Evolutionary conservation across 768 basidiomycete species (phyloP), one percentile per base, ranked within the genome.

Genomic region (Kwoniella europaea): DNA sequence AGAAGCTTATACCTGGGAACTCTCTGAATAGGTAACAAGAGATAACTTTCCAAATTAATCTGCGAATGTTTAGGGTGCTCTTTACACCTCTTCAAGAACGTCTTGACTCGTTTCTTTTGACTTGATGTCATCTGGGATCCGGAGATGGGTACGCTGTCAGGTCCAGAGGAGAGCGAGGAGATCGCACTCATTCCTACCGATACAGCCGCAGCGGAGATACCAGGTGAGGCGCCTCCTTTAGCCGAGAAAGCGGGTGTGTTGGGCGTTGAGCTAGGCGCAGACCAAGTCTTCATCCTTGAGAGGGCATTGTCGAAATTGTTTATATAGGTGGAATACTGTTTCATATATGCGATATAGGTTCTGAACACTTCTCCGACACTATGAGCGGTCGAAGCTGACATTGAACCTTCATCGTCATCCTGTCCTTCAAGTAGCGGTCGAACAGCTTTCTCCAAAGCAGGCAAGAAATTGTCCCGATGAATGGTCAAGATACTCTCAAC

Each of bases 291-390:
- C 77, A 98, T 89, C 59, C 94, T 90, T 71, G 92, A 89, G 12
- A 95, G 88, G 2, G 94, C 92, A 81, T 90, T 93, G 82, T 98
- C 95, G 83, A 98, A 98, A 83, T 96, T 95, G 84, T 98, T 98
- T 87, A 96, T 96, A 82, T 98, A 99, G 55, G 91, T 92, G 42
- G 94, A 94, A 83, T 99, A 99, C 91, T 98, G 98, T 85, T 87
- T 92, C 92, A 99, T 93, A 86, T 98, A 98, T 4, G 96, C 94
- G 41, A 94, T 92, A 83, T 99, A 94, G 64, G 91, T 92, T 65
- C 93, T 85, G 84, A 98, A 99, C 58, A 92, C 94, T 68, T 90
- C 88, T 7, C 92, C 95, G 46, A 99, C 91, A 15, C 88, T 87
- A 69, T 88, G 91, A 0, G 92, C 93, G 15, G 92, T 92, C 56